Evolutionary conservation across 345 rosid genomes (phyloP), one percentile per base, ranked within the genome.

Genomic region (Eucalyptus regnans): DNA sequence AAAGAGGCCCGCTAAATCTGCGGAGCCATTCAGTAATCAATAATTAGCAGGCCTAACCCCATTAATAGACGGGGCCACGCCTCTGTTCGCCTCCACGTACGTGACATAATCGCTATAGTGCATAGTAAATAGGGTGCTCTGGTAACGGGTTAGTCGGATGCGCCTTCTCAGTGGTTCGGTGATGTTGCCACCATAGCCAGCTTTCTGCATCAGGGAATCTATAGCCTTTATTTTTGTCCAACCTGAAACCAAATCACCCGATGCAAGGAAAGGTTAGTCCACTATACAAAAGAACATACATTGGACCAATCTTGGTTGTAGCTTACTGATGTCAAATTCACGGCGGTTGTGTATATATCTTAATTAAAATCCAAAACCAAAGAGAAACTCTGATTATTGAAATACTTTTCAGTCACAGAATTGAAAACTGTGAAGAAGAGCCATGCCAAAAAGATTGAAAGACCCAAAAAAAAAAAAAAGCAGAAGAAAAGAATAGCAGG

Each of bases 151-250:
- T 93, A 98, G 92, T 27, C 87, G 88, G 76, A 98, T 93, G 87
- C 96, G 93, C 94, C 92, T 94, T 88, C 96, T 94, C 50, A 97
- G 92, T 13, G 92, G 86, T 81, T 98, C 99, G 0, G 94, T 93
- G 89, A 98, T 96, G 87, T 50, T 68, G 54, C 99, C 96, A 29
- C 31, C 91, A 89, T 92, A 96, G 88, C 99, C 99, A 43, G 99
- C 95, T 92, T 98, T 98, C 12, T 96, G 97, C 94, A 97, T 93
- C 91, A 98, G 96, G 16, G 99, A 98, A 88, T 98, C 96, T 7
- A 98, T 96, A 62, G 99, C 96, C 94, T 97, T 98, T 89, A 91
- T 60, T 89, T 92, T 94, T 12, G 98, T 94, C 99, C 99, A 98
- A 50, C 96, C 99, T 98, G 91, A 80, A 90, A 80, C 23, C 86